A percentile compares a stretch with the other conserved stretches of the same genome.
Conservation (phyloP, 352 stramenopile species). For the Phytopythium delawarense region DNA sequence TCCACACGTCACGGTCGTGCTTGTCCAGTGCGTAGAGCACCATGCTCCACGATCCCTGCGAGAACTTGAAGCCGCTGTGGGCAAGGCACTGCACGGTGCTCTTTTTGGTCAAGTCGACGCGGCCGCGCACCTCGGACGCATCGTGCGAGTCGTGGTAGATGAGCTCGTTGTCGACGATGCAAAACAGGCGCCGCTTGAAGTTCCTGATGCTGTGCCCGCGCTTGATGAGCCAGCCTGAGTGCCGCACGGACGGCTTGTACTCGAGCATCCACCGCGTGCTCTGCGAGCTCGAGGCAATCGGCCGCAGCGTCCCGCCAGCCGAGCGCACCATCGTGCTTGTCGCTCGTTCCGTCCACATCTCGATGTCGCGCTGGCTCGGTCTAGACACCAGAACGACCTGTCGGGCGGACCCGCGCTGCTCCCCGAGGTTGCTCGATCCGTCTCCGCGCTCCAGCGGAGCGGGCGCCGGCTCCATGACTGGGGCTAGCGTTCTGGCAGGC, state of each 20-base stretch:
- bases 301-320: slow-evolving; percentile 32
- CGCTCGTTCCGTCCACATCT: slow-evolving; percentile 75
- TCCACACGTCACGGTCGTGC: slow-evolving; percentile 79
- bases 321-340: slow-evolving; percentile 75
- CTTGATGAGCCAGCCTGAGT: slow-evolving; percentile 88
- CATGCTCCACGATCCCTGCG: slow-evolving; percentile 72
- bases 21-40: slow-evolving; percentile 76
- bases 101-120: slow-evolving; percentile 63
- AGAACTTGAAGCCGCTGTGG: slow-evolving; percentile 75
- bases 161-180: slow-evolving; percentile 80
- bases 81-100: slow-evolving; percentile 61
- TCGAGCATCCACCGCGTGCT: slow-evolving; percentile 69
- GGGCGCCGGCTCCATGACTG: not conserved
- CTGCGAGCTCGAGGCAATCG: slow-evolving; percentile 46
- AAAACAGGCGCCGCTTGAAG: slow-evolving; percentile 86
- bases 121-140: slow-evolving; percentile 66
- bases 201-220: slow-evolving; percentile 69
- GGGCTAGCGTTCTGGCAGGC: not conserved
- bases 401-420: slow-evolving; percentile 6
- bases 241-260: slow-evolving; percentile 78
- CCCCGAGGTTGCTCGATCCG: not conserved
- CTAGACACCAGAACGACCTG: slow-evolving; percentile 67
- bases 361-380: slow-evolving; percentile 71
- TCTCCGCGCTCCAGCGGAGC: not conserved
- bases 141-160: slow-evolving; percentile 85